These are phyloP conservation scores for Talaromyces verruculosus DNA, from an alignment of 2,329 filamentous ascomycete species.

Conservation along the genomic window DNA sequence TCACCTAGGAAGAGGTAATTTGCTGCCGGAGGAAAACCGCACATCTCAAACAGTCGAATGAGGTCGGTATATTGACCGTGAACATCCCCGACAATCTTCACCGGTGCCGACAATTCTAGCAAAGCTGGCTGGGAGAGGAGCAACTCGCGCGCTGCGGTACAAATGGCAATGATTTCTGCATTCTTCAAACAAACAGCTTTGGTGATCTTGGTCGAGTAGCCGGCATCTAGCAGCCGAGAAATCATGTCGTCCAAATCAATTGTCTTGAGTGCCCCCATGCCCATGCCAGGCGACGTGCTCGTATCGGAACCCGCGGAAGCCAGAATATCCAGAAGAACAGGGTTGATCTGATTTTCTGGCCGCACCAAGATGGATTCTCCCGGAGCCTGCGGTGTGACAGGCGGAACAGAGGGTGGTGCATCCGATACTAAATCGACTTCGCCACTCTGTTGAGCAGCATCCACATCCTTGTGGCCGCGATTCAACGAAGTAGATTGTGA, in stretches of 20 bases:
- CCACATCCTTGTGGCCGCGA: constrained; percentile 72
- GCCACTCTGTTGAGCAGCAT: constrained; percentile 76
- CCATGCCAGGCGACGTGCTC: constrained; percentile 61
- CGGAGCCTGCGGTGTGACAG: constrained; percentile 64
- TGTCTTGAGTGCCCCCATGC: constrained; percentile 86
- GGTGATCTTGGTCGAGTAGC: constrained; percentile 93
- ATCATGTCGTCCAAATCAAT: constrained; percentile 98
- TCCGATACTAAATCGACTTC: constrained; percentile 96
- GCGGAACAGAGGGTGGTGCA: constrained; percentile 68
- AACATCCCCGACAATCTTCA: constrained; percentile 97
- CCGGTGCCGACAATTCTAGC: constrained; percentile 86
- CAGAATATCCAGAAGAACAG: constrained; percentile 56
- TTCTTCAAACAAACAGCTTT: constrained; percentile 98
- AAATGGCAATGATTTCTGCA: constrained; percentile 93
- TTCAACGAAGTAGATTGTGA: constrained; percentile 74
- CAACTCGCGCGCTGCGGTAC: constrained; percentile 80
- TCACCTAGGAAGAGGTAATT: constrained; percentile 96
- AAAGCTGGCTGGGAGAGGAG: constrained; percentile 90
- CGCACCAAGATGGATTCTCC: constrained; percentile 89
- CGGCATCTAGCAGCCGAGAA: constrained; percentile 86
- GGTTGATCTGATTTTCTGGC: constrained; percentile 69
- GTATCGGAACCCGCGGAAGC: constrained; percentile 43
- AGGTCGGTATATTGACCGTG: constrained; percentile 96
- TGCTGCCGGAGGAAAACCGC: constrained; percentile 84
- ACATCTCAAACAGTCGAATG: constrained; percentile 98